Evolutionary conservation across 2,329 filamentous ascomycete species (phyloP).

Genomic region (Aspergillus sp.): DNA sequence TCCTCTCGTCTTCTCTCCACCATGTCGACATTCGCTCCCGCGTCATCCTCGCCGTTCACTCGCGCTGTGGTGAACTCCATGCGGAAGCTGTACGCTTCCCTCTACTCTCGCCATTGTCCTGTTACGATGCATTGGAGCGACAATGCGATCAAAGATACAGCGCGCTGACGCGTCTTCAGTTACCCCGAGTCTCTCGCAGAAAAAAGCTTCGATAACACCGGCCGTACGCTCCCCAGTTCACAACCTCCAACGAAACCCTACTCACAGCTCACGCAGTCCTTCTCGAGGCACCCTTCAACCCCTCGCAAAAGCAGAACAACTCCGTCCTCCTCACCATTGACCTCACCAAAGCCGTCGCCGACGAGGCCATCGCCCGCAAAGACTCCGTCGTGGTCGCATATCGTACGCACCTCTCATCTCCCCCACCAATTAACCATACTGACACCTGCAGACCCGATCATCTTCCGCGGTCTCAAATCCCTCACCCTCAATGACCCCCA

Average conservation of each 20-base stretch:
- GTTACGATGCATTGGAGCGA: too few species aligned
- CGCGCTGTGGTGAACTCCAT: constrained; percentile 72
- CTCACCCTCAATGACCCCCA: constrained; percentile 81
- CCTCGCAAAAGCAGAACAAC: constrained; percentile 57
- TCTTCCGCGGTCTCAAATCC: constrained; percentile 89
- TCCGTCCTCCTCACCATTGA: constrained; percentile 83
- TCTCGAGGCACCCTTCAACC: constrained; percentile 65
- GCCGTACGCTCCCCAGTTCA: constrained; percentile 44
- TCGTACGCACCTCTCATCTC: constrained; percentile 55
- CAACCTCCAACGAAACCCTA: constrained; percentile 1
- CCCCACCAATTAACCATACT: not conserved
- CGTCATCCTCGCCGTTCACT: constrained; percentile 58
- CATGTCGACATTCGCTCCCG: constrained; percentile 31
- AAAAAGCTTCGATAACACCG: constrained; percentile 94
- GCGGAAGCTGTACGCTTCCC: constrained; percentile 66
- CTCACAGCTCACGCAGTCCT: constrained; percentile 51
- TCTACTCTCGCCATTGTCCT: constrained; percentile 1
- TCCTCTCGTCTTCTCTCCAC: constrained; percentile 24
- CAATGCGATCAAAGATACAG: too few species aligned
- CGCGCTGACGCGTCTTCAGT: constrained; percentile 43
- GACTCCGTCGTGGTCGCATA: constrained; percentile 85
- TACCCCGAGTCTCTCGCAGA: constrained; percentile 90
- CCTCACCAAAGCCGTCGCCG: constrained; percentile 80
- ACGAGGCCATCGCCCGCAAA: constrained; percentile 77
- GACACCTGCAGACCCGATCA: constrained; percentile 74